phyloP scores from a whole-genome alignment of 2,329 filamentous ascomycete genomes.

The Paraphaeosphaeria minitans region DNA sequence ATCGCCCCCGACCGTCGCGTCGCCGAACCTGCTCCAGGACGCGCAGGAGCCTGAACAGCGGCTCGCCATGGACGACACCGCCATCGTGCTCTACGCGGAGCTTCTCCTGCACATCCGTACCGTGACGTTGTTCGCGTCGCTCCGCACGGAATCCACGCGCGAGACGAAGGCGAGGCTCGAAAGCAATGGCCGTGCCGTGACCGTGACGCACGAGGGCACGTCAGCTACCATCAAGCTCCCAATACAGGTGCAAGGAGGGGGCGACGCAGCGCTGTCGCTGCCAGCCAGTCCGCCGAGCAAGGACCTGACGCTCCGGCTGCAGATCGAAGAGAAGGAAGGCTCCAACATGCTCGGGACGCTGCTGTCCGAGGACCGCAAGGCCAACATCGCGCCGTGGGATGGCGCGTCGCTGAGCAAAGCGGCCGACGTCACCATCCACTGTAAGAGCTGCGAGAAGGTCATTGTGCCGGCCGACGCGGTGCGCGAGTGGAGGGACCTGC shows the following conservation, averaged over 20 bases:
- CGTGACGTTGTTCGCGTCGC: constrained; percentile 61
- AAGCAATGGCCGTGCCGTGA: constrained; percentile 51
- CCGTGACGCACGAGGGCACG: constrained; percentile 54
- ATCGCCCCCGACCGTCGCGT: constrained; percentile 26
- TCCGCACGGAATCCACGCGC: constrained; percentile 51
- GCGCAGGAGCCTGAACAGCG: constrained; percentile 26
- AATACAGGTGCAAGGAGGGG: constrained; percentile 49
- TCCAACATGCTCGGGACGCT: constrained; percentile 34
- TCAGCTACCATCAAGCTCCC: constrained; percentile 54
- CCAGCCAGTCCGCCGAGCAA: constrained; percentile 53
- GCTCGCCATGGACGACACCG: constrained; percentile 37
- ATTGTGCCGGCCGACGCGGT: constrained; percentile 27
- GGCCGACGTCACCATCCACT: constrained; percentile 27
- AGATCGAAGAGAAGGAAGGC: constrained; percentile 52
- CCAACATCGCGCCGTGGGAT: constrained; percentile 52
- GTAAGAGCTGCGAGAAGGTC: constrained; percentile 31
- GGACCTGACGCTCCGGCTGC: constrained; percentile 61
- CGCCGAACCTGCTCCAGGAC: constrained; percentile 40
- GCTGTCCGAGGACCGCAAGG: constrained; percentile 38
- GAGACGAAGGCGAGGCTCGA: constrained; percentile 53
- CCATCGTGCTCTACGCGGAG: constrained; percentile 61
- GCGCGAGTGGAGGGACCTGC: constrained; percentile 83
- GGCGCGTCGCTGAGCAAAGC: constrained; percentile 40
- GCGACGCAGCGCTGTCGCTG: constrained; percentile 56
- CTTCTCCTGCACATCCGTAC: constrained; percentile 65